phyloP scores from a whole-genome alignment of 1,284 basidiomycete species.

The Sphagnurus paluster region DNA sequence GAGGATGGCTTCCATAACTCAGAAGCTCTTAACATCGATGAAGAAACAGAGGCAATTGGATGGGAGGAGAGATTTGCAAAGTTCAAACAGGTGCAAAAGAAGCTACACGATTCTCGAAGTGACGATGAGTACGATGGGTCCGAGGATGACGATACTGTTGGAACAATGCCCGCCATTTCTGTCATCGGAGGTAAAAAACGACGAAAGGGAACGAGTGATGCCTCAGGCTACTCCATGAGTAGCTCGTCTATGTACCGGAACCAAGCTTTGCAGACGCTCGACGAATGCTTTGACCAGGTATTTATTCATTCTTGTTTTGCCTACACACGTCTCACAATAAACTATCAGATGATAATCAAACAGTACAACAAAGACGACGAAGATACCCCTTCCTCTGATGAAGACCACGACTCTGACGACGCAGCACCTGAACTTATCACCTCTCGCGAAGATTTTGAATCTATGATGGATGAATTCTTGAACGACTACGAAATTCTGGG shows the following conservation, averaged over 20 bases:
- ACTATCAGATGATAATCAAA: constrained; percentile 61
- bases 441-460: constrained; percentile 85
- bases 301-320: constrained; percentile 20
- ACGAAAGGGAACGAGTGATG: constrained; percentile 77
- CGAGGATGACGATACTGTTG: constrained; percentile 83
- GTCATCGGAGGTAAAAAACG: constrained; percentile 72
- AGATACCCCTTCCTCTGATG: constrained; percentile 34
- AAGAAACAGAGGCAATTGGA: constrained; percentile 30
- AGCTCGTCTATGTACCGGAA: constrained; percentile 96
- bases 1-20: constrained; percentile 54
- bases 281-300: constrained; percentile 94
- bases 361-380: constrained; percentile 70
- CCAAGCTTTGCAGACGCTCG: constrained; percentile 83
- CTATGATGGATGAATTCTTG: constrained; percentile 93
- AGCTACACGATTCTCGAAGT: constrained; percentile 29
- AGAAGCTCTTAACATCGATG: constrained; percentile 28
- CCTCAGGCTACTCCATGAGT: constrained; percentile 95
- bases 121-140: constrained; percentile 55
- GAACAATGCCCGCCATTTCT: constrained; percentile 66
- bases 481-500: constrained; percentile 92
- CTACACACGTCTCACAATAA: neutral
- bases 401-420: constrained; percentile 58
- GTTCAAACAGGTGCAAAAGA: constrained; percentile 59
- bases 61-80: constrained; percentile 81
- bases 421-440: constrained; percentile 76